phyloP scores from a whole-genome alignment of 2,329 filamentous ascomycete genomes.

The Alternaria metachromatica region DNA sequence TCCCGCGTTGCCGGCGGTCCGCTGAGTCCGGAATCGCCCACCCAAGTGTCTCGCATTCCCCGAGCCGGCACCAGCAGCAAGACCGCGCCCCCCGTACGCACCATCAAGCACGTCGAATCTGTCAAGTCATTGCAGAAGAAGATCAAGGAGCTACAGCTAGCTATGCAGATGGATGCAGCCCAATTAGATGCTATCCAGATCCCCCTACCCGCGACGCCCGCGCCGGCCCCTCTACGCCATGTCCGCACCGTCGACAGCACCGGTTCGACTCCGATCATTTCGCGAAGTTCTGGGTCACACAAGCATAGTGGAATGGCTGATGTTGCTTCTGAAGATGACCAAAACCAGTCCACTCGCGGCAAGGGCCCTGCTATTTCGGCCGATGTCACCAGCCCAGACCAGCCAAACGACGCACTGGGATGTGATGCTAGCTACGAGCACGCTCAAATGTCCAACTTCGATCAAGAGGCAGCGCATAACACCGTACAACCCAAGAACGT shows the following conservation, averaged over 20 bases:
- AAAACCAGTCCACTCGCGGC: background rate
- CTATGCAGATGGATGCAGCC: background rate
- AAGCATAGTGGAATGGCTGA: background rate
- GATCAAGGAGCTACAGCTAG: background rate
- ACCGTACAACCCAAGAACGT: background rate
- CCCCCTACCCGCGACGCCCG: constrained; percentile 4
- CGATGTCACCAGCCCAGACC: background rate
- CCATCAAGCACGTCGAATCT: constrained; percentile 27
- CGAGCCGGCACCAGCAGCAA: constrained; percentile 17
- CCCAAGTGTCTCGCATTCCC: constrained; percentile 36
- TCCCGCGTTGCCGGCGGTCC: background rate
- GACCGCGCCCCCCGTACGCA: constrained; percentile 5
- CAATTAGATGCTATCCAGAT: constrained; percentile 7
- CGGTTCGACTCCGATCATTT: constrained; percentile 26
- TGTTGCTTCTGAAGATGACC: background rate
- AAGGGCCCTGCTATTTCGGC: background rate
- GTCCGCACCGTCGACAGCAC: constrained; percentile 32
- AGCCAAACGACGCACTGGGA: background rate
- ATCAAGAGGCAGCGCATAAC: background rate
- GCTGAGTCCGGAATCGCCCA: constrained; percentile 8
- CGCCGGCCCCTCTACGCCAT: constrained; percentile 14
- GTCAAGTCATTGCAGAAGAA: constrained; percentile 8
- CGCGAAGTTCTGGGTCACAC: background rate
- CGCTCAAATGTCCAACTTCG: background rate
- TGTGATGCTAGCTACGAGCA: background rate